These are phyloP conservation scores for Phytophthora pinifolia DNA, from an alignment of 352 stramenopile genomes.

Conservation along the genomic window DNA sequence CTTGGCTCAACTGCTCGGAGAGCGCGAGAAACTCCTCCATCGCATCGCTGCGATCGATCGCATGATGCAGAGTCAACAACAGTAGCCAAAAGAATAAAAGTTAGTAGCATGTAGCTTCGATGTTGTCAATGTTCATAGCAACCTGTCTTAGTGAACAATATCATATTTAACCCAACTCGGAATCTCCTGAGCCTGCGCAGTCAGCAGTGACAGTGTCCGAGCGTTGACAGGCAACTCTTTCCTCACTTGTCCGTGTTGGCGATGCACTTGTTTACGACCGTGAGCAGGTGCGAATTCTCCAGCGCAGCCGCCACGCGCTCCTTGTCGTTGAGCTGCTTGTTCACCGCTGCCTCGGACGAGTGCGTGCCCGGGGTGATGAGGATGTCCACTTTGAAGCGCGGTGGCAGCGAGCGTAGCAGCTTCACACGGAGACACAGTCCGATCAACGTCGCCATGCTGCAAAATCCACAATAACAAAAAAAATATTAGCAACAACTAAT, in stretches of 20 bases:
- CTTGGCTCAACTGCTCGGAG: conserved; percentile 32
- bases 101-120: neutral
- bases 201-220: neutral
- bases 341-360: conserved; percentile 93
- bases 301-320: conserved; percentile 95
- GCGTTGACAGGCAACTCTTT: conserved; percentile 2
- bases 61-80: conserved; percentile 22
- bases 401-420: conserved; percentile 91
- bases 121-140: conserved; percentile 7
- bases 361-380: conserved; percentile 94
- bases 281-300: conserved; percentile 95
- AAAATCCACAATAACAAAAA: conserved; percentile 1
- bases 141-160: conserved; percentile 27
- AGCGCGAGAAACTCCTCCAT: conserved; percentile 37
- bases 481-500: conserved; percentile 1
- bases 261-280: conserved; percentile 97
- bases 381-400: conserved; percentile 94
- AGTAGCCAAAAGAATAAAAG: conserved; percentile 4
- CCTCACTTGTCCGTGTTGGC: conserved; percentile 85
- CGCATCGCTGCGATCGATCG: conserved; percentile 46
- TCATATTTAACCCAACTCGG: conserved; percentile 29
- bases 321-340: conserved; percentile 98
- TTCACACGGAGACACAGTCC: conserved; percentile 96
- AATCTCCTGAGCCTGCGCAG: too few relatives aligned
- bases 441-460: conserved; percentile 96